These are phyloP conservation scores for Lecanicillium sp. DNA, from an alignment of 2,329 filamentous ascomycete genomes.

Conservation along the genomic window DNA sequence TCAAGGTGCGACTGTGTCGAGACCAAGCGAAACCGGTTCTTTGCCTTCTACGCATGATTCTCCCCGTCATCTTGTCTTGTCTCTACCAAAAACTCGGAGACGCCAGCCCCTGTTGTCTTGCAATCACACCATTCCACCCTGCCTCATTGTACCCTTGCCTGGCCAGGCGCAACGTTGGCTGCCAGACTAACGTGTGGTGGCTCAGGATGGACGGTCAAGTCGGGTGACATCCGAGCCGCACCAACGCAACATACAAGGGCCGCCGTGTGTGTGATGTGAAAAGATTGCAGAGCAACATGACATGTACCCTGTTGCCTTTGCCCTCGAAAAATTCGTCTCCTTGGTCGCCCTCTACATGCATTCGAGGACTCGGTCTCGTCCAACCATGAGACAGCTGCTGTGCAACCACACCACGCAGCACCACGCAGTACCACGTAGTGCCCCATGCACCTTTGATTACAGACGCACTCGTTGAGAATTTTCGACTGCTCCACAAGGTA, in stretches of 20 bases:
- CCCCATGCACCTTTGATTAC: too few species aligned
- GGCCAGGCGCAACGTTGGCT: not conserved
- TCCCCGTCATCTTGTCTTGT: not conserved
- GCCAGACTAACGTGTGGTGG: not conserved
- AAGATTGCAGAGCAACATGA: not conserved
- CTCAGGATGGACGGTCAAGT: not conserved
- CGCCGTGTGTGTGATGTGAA: not conserved
- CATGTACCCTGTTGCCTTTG: too few species aligned
- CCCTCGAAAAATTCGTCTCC: too few species aligned
- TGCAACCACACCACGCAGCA: not conserved
- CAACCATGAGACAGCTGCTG: not conserved
- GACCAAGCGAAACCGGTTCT: not conserved
- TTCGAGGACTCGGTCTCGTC: not conserved
- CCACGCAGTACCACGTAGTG: too few species aligned
- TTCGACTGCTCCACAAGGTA: too few species aligned
- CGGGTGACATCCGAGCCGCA: not conserved
- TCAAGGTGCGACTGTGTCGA: not conserved
- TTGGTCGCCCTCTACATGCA: not conserved
- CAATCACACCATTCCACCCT: not conserved
- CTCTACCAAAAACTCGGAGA: constrained; percentile 1
- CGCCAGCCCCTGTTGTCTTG: not conserved
- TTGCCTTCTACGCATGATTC: not conserved
- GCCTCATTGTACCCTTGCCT: not conserved
- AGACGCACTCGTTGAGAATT: too few species aligned
- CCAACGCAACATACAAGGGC: too few species aligned